phyloP scores from a whole-genome alignment of 2,329 filamentous ascomycete genomes.

The Ceratocystis smalleyi region DNA sequence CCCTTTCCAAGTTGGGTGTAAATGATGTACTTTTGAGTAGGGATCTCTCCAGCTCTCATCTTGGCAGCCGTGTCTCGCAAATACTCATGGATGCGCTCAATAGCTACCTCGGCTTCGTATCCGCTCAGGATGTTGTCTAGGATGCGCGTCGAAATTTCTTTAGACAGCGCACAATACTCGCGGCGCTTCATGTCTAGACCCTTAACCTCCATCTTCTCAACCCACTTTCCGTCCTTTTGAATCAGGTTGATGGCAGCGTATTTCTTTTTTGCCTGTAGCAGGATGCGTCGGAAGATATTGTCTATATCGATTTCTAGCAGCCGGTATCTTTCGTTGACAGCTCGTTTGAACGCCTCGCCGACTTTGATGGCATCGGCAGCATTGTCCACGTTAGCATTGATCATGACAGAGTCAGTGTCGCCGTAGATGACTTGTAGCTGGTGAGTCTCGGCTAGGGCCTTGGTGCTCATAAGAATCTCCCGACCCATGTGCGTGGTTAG shows the following conservation, averaged over 20 bases:
- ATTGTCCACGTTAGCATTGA: constrained; percentile 94
- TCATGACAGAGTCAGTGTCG: constrained; percentile 99
- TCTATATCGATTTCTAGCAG: constrained; percentile 96
- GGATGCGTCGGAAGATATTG: constrained; percentile 82
- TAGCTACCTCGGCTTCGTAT: constrained; percentile 74
- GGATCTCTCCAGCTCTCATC: constrained; percentile 68
- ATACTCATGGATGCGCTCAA: constrained; percentile 86
- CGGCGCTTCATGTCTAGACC: constrained; percentile 94
- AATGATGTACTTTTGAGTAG: constrained; percentile 83
- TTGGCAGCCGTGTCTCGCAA: constrained; percentile 67
- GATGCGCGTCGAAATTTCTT: constrained; percentile 80
- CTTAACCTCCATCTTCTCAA: constrained; percentile 95
- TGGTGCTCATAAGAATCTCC: constrained; percentile 91
- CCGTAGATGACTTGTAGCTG: constrained; percentile 93
- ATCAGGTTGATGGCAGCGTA: constrained; percentile 93
- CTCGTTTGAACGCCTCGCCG: constrained; percentile 84
- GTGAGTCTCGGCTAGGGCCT: constrained; percentile 82
- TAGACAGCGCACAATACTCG: constrained; percentile 90
- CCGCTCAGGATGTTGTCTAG: constrained; percentile 92
- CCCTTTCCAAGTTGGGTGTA: constrained; percentile 94
- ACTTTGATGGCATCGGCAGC: constrained; percentile 81
- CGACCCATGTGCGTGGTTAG: constrained; percentile 94
- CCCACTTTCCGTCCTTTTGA: constrained; percentile 72
- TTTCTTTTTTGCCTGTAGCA: constrained; percentile 97
- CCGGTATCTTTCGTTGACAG: constrained; percentile 85